A percentile compares a stretch with the other conserved stretches of the same genome.
phyloP scores from a whole-genome alignment of 805 yeast species.

The Candida ortonii region DNA sequence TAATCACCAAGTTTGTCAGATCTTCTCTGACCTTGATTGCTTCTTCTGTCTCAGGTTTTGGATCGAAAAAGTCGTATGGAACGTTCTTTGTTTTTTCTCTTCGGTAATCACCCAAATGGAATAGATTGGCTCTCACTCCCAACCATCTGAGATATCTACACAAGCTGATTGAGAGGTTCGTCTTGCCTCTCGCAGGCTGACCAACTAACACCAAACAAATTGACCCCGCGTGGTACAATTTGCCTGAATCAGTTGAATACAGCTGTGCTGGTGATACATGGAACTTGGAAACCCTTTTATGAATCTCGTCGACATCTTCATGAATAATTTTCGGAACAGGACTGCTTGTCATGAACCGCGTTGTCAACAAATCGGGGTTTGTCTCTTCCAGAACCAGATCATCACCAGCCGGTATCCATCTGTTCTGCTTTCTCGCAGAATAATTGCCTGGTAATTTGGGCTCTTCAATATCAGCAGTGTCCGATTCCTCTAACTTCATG shows the following conservation, averaged over 20 bases:
- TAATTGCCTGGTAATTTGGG: slow-evolving; percentile 49
- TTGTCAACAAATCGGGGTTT: slow-evolving; percentile 13
- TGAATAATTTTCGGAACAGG: slow-evolving; percentile 7
- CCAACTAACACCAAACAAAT: slow-evolving; percentile 87
- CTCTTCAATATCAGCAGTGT: slow-evolving; percentile 36
- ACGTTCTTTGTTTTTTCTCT: slow-evolving; percentile 52
- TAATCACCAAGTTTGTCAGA: slow-evolving; percentile 60
- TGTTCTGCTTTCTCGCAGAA: slow-evolving; percentile 50
- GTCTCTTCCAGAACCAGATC: slow-evolving; percentile 7
- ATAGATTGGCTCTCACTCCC: slow-evolving; percentile 88
- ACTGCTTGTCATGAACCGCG: slow-evolving; percentile 15
- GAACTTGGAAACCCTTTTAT: slow-evolving; percentile 54
- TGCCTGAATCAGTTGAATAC: slow-evolving; percentile 88
- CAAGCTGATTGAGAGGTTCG: slow-evolving; percentile 85
- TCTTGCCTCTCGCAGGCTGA: slow-evolving; percentile 93
- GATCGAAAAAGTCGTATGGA: slow-evolving; percentile 68
- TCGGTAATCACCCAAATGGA: slow-evolving; percentile 90
- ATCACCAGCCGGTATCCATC: slow-evolving; percentile 41
- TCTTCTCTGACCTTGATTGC: slow-evolving; percentile 53
- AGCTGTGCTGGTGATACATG: slow-evolving; percentile 89
- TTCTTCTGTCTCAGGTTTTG: slow-evolving; percentile 43
- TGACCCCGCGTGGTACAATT: slow-evolving; percentile 93
- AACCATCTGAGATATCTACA: slow-evolving; percentile 94
- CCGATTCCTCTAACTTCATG: too few species aligned
- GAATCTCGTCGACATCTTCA: slow-evolving; percentile 58